Percentiles rank a stretch among this genome's conserved stretches.
phyloP scores from a whole-genome alignment of 1,284 basidiomycete species.

The Marasmius sp. region DNA sequence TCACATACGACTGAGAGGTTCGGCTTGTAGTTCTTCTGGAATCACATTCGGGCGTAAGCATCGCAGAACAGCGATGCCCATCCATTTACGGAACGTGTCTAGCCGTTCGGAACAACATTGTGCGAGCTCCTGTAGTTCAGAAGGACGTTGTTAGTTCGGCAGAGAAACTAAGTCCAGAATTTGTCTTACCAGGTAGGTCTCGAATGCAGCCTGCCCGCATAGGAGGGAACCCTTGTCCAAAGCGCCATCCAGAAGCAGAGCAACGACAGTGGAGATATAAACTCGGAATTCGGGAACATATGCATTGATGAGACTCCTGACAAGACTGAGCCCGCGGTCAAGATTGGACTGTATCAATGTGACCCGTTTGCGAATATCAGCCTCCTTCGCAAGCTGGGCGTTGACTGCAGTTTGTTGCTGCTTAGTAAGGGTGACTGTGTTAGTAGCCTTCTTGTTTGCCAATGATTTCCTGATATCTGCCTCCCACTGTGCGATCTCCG shows the following conservation, averaged over 20 bases:
- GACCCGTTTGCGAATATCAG: conserved; percentile 63
- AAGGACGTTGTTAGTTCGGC: not conserved
- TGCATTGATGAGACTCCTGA: conserved; percentile 63
- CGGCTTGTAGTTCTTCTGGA: conserved; percentile 72
- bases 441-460: conserved; percentile 67
- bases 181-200: conserved; percentile 71
- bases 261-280: conserved; percentile 58
- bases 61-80: conserved; percentile 81
- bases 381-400: conserved; percentile 81
- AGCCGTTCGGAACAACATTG: conserved; percentile 71
- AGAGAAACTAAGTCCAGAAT: conserved; percentile 11
- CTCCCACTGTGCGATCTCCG: conserved; percentile 91
- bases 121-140: conserved; percentile 51
- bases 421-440: conserved; percentile 66
- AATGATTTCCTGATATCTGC: conserved; percentile 85
- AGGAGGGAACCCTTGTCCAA: conserved; percentile 60
- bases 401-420: conserved; percentile 80
- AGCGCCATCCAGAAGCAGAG: conserved; percentile 65
- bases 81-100: conserved; percentile 65
- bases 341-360: conserved; percentile 52
- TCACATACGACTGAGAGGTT: conserved; percentile 66
- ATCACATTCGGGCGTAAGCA: conserved; percentile 66
- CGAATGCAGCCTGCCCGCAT: conserved; percentile 62
- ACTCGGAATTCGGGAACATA: conserved; percentile 56
- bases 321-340: conserved; percentile 66